These are phyloP conservation scores for Hysterangium stoloniferum DNA, from an alignment of 768 basidiomycete genomes.

Conservation along the genomic window DNA sequence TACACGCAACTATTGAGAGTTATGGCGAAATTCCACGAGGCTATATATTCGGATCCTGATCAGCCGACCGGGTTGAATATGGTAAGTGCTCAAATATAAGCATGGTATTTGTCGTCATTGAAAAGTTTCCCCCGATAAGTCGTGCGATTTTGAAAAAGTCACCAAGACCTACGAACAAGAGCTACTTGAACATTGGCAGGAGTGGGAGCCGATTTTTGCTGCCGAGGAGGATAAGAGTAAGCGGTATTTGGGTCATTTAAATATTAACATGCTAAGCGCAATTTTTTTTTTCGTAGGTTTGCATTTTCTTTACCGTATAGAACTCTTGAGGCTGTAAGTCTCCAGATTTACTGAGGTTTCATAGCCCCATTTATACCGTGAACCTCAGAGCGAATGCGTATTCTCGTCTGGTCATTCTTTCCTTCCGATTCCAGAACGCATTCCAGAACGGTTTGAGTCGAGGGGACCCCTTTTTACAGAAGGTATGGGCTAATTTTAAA, in stretches of 20 bases:
- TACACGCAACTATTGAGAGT: conserved; percentile 1
- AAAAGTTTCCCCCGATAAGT: not conserved
- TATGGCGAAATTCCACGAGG: conserved; percentile 31
- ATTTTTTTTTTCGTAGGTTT: not conserved
- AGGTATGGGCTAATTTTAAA: conserved; percentile 32
- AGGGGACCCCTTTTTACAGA: conserved; percentile 10
- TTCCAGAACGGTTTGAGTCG: conserved; percentile 13
- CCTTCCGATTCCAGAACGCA: conserved; percentile 22
- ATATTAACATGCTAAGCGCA: too few relatives aligned
- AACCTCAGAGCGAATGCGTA: conserved; percentile 15
- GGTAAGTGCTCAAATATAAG: conserved; percentile 41
- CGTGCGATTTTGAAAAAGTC: conserved; percentile 6
- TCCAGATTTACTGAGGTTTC: too few relatives aligned
- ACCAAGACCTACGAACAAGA: conserved; percentile 9
- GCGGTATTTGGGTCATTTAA: not conserved
- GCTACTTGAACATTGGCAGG: conserved; percentile 8
- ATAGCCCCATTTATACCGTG: not conserved
- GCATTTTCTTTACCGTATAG: conserved; percentile 9
- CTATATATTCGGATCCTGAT: conserved; percentile 44
- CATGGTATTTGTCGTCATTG: conserved; percentile 16
- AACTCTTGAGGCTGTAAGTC: conserved; percentile 8
- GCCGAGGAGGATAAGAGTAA: conserved; percentile 7
- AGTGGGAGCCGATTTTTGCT: conserved; percentile 7
- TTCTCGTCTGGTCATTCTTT: conserved; percentile 20
- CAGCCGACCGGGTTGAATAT: conserved; percentile 59